These are phyloP conservation scores for Monosporascus cannonballus DNA, from an alignment of 2,329 filamentous ascomycete genomes.

Conservation along the genomic window DNA sequence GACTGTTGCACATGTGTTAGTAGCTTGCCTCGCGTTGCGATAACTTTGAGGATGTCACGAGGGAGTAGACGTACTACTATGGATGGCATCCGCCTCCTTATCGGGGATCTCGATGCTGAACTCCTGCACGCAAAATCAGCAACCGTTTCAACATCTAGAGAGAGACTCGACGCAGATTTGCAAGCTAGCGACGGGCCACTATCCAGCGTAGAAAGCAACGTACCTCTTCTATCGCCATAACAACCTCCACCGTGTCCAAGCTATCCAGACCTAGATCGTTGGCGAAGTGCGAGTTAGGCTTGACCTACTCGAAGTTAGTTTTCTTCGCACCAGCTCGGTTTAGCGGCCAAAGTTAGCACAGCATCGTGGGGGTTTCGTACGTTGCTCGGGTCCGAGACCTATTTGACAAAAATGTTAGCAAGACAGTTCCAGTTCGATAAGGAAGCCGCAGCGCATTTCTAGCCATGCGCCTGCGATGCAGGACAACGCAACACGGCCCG, in stretches of 20 bases:
- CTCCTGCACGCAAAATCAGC: constrained; percentile 35
- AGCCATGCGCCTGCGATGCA: too few relatives aligned
- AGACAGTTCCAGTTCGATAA: background rate
- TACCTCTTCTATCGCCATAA: constrained; percentile 99
- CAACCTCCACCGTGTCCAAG: constrained; percentile 97
- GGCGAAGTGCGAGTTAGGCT: constrained; percentile 78
- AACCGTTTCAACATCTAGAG: background rate
- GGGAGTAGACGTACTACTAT: constrained; percentile 65
- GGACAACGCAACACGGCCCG: too few relatives aligned
- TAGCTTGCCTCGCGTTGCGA: background rate
- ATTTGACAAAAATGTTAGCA: constrained; percentile 21
- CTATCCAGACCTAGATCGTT: constrained; percentile 97
- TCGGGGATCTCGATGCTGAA: constrained; percentile 95
- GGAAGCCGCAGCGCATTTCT: too few relatives aligned
- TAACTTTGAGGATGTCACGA: background rate
- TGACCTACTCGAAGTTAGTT: constrained; percentile 57
- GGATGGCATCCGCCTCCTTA: constrained; percentile 91
- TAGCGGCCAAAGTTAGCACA: background rate
- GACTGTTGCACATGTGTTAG: constrained; percentile 46
- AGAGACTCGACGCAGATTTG: background rate
- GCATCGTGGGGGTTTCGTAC: constrained; percentile 36
- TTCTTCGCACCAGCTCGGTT: constrained; percentile 1
- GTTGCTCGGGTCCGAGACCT: constrained; percentile 64
- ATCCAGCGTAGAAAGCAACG: constrained; percentile 7
- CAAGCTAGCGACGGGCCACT: too few relatives aligned